These are phyloP conservation scores for Alternaria infectoria DNA, from an alignment of 2,329 filamentous ascomycete genomes.

Conservation along the genomic window DNA sequence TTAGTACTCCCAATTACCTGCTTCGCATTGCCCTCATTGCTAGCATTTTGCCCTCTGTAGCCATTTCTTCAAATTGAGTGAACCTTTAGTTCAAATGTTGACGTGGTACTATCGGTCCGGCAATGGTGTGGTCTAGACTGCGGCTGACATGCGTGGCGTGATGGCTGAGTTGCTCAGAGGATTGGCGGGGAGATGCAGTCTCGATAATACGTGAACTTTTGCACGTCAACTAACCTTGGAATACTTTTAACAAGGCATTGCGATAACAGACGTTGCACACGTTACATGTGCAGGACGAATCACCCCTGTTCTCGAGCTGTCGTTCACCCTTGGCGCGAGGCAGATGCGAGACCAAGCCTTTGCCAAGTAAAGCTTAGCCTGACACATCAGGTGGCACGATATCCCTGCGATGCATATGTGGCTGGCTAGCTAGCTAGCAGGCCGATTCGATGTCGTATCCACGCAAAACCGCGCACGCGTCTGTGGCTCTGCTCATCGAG, in stretches of 20 bases:
- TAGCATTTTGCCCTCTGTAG: background rate
- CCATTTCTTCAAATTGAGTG: background rate
- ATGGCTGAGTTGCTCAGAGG: background rate
- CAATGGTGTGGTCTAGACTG: background rate
- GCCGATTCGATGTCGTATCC: background rate
- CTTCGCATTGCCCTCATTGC: background rate
- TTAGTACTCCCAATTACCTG: background rate
- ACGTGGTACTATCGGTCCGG: background rate
- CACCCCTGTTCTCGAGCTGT: background rate
- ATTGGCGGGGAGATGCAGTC: background rate
- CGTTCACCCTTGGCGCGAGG: background rate
- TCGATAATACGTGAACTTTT: background rate
- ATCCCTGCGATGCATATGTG: background rate
- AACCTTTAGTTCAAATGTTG: background rate
- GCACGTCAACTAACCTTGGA: background rate
- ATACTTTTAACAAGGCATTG: background rate
- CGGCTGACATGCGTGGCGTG: background rate
- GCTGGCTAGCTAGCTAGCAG: background rate
- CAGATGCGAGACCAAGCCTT: constrained; percentile 23
- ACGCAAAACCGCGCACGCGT: background rate
- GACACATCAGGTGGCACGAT: background rate
- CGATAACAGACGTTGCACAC: background rate
- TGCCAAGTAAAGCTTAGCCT: constrained; percentile 30
- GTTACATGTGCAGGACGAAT: background rate
- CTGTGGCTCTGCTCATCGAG: background rate